These are phyloP conservation scores for Tuber microsphaerosporum DNA, from an alignment of 495 filamentous ascomycete genomes.

Conservation along the genomic window DNA sequence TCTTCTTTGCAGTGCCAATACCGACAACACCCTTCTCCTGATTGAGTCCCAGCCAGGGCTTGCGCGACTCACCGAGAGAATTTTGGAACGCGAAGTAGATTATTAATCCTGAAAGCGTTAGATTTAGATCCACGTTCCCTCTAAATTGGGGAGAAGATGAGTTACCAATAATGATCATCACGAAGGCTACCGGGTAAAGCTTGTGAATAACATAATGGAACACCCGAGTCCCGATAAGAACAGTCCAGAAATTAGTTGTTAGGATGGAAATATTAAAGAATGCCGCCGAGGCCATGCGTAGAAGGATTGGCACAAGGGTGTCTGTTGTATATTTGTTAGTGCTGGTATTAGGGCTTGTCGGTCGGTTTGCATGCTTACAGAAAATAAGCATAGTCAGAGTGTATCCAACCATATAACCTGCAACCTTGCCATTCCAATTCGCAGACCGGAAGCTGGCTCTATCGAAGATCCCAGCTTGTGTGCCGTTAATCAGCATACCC, in stretches of 20 bases:
- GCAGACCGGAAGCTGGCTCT: conserved; percentile 60
- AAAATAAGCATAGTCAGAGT: conserved; percentile 75
- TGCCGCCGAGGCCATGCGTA: conserved; percentile 80
- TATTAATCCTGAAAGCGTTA: conserved; percentile 49
- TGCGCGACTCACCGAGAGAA: conserved; percentile 76
- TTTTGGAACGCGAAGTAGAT: conserved; percentile 75
- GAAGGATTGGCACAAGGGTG: conserved; percentile 71
- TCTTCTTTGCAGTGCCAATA: conserved; percentile 78
- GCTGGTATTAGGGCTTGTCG: neutral
- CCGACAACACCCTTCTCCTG: conserved; percentile 77
- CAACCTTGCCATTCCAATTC: conserved; percentile 60
- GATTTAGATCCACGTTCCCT: neutral
- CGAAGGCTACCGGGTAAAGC: conserved; percentile 93
- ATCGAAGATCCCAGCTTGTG: conserved; percentile 85
- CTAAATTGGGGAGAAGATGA: neutral
- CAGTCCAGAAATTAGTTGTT: conserved; percentile 95
- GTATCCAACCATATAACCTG: conserved; percentile 78
- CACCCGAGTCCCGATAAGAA: conserved; percentile 77
- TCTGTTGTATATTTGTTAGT: conserved; percentile 42
- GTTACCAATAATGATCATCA: conserved; percentile 65
- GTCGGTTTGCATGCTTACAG: conserved; percentile 44
- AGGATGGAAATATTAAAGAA: conserved; percentile 95
- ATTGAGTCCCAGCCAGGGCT: conserved; percentile 85
- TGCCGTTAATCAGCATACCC: conserved; percentile 83
- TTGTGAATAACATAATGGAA: conserved; percentile 76